phyloP scores from a whole-genome alignment of 306 rosid species.

The Pachyrhizus erosus region DNA sequence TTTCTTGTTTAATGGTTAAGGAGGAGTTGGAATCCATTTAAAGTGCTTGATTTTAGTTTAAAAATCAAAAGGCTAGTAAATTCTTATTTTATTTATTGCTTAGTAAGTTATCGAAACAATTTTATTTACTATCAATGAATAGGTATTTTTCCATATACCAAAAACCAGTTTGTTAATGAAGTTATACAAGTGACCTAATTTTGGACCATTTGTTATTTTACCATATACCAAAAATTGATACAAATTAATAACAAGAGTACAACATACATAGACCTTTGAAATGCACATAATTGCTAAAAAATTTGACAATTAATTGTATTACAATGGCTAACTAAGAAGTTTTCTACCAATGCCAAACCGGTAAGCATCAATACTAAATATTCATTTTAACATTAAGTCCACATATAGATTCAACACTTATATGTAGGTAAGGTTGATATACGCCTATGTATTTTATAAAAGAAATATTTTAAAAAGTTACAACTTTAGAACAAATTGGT shows the following conservation, averaged over 20 bases:
- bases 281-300: conserved; percentile 11
- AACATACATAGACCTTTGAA: conserved; percentile 1
- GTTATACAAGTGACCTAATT: neutral
- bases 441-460: neutral
- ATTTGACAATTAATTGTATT: conserved; percentile 14
- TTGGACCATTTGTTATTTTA: conserved; percentile 21
- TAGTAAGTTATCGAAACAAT: no score
- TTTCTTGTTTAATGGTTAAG: no score
- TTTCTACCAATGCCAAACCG: conserved; percentile 17
- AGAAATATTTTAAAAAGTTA: neutral
- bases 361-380: conserved; percentile 16
- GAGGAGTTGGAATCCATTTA: no score
- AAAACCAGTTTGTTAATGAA: conserved; percentile 18
- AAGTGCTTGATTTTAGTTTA: no score
- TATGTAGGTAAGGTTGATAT: neutral
- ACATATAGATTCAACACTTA: conserved; percentile 14
- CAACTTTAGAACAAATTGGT: neutral
- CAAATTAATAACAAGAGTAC: neutral
- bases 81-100: no score
- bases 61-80: no score
- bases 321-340: conserved; percentile 28
- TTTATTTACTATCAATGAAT: no score
- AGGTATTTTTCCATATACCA: no score
- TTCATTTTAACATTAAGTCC: conserved; percentile 4
- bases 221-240: conserved; percentile 34